phyloP scores from a whole-genome alignment of 768 basidiomycete species.

The Kwoniella europaea region DNA sequence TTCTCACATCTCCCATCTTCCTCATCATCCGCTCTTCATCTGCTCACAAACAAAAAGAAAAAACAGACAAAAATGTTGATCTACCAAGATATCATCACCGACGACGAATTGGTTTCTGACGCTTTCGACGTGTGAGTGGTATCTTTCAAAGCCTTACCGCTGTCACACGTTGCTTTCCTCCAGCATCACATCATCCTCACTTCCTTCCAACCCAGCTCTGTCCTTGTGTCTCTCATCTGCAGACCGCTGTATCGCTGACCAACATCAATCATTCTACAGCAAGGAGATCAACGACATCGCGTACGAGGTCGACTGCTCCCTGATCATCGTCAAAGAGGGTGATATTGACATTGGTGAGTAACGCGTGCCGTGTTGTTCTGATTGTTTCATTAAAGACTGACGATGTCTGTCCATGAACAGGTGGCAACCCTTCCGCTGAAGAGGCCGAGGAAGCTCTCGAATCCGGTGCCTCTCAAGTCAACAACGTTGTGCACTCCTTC shows the following conservation, averaged over 20 bases:
- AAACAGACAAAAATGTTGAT: constrained; percentile 54
- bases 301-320: constrained; percentile 82
- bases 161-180: neutral
- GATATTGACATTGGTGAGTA: constrained; percentile 83
- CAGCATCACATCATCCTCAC: neutral
- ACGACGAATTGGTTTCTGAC: constrained; percentile 92
- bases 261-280: constrained; percentile 59
- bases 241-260: neutral
- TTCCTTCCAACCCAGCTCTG: too few species aligned
- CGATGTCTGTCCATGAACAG: constrained; percentile 58
- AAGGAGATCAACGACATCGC: constrained; percentile 77
- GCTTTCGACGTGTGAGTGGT: constrained; percentile 78
- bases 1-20: neutral
- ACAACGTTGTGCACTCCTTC: constrained; percentile 91
- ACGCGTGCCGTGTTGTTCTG: too few species aligned
- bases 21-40: neutral
- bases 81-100: constrained; percentile 65
- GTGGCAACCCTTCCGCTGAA: constrained; percentile 91
- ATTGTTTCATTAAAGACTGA: neutral
- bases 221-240: too few species aligned
- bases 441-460: constrained; percentile 81
- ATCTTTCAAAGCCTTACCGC: neutral
- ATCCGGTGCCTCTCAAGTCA: constrained; percentile 75
- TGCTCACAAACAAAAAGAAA: neutral
- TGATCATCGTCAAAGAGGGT: constrained; percentile 73